Base-by-base conservation (phyloP, 192 early-diverging fungal genomes). In the Gaertneriomyces semiglobifer region DNA sequence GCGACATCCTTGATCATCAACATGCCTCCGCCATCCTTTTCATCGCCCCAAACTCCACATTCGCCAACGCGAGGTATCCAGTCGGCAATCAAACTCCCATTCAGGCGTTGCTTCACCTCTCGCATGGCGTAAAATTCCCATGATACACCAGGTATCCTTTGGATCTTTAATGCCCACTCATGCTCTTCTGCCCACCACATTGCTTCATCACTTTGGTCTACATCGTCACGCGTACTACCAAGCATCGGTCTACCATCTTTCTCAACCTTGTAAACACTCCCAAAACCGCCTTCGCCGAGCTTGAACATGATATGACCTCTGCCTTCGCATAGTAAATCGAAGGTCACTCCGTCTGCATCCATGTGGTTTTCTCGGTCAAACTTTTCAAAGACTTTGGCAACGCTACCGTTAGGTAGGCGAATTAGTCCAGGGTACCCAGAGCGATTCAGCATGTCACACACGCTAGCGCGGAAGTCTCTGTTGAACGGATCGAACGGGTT, bases 51-150 rank as follows among this genome's bases (percentile, higher is more conserved):
- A 33, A 33, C 25, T 33, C 25, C 25, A 33, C 25, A 33, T 33
- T 33, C 25, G 18, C 66, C 74, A 42, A 65, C 78, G 58, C 81
- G 68, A 38, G 18, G 54, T 14, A 78, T 51, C 7, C 83, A 54
- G 11, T 74, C 72, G n/a, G 10, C 7, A 7, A 19, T 11, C 40
- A 59, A 40, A 0, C 67, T 64, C 4, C 54, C 57, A 4, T 64
- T 20, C 3, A 81, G 69, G 8, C 75, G 66, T 1, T 18, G 25
- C 16, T 63, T 71, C 9, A 79, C 44, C 6, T 46, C 48, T 12
- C 18, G 2, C 10, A 83, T 58, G 3, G 65, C 40, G 61, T 70
- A 73, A 52, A 63, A 77, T 59, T 82, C 79, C 79, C 77, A 79
- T 45, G 62, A 33, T 10, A 44, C 38, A 33, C 25, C 25, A 12